A percentile compares a stretch with the other conserved stretches of the same genome.
Conservation (phyloP, 2,329 filamentous ascomycete species). For the Diaporthe helianthi region DNA sequence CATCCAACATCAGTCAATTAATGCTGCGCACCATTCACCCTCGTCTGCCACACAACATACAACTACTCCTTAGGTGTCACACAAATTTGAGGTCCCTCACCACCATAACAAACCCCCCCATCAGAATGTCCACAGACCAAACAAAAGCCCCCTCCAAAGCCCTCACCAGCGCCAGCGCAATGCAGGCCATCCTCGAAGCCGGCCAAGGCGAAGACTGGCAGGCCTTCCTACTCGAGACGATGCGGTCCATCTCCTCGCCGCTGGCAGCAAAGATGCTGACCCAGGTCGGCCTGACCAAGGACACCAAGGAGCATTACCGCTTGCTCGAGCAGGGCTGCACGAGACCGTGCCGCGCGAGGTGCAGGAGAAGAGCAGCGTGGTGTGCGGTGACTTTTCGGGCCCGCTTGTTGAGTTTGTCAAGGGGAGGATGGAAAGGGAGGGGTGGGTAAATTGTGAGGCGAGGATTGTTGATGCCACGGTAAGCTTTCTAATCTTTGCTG, state of each 20-base stretch:
- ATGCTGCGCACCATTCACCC: background rate
- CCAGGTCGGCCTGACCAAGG: constrained; percentile 43
- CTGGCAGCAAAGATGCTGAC: constrained; percentile 40
- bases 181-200: constrained; percentile 27
- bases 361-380: constrained; percentile 52
- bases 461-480: constrained; percentile 56
- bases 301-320: constrained; percentile 42
- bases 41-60: background rate
- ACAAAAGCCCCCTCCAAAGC: background rate
- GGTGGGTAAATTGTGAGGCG: constrained; percentile 55
- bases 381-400: constrained; percentile 57
- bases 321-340: constrained; percentile 61
- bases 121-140: constrained; percentile 4
- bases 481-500: constrained; percentile 26
- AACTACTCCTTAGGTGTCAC: no score
- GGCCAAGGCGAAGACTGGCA: constrained; percentile 16
- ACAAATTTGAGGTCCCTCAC: no score
- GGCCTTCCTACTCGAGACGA: constrained; percentile 29
- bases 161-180: background rate
- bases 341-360: constrained; percentile 46
- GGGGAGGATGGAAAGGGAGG: constrained; percentile 47
- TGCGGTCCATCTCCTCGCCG: constrained; percentile 37
- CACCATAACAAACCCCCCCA: no score
- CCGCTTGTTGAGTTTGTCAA: constrained; percentile 50
- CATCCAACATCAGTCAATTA: no score